These are phyloP conservation scores for Lachancea mirantina DNA, from an alignment of 805 yeast species.

Conservation along the genomic window DNA sequence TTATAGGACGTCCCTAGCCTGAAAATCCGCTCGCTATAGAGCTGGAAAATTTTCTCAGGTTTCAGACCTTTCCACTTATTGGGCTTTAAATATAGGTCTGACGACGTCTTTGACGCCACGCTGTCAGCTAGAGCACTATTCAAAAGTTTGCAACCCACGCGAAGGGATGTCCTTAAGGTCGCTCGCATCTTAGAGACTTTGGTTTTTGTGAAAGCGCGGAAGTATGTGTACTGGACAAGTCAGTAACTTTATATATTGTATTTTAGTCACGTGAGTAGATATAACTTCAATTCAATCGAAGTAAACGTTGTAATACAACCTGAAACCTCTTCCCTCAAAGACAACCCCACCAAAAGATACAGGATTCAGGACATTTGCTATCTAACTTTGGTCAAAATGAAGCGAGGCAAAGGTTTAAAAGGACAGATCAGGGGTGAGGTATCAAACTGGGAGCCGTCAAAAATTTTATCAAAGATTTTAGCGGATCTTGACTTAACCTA, in stretches of 20 bases:
- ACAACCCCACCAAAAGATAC: no score
- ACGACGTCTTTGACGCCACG: no score
- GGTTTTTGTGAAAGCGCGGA: no score
- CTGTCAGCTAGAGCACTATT: background rate
- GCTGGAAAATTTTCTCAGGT: constrained; percentile 51
- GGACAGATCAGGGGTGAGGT: constrained; percentile 24
- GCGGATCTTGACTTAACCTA: constrained; percentile 46
- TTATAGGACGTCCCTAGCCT: constrained; percentile 46
- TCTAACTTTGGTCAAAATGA: constrained; percentile 5
- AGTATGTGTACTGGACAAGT: no score
- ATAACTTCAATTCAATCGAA: constrained; percentile 5
- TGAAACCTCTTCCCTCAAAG: no score
- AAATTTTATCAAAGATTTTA: constrained; percentile 44
- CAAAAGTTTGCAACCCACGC: no score
- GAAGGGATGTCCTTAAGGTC: no score
- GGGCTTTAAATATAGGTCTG: constrained; percentile 48
- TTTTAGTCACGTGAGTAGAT: constrained; percentile 2
- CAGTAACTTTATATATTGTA: no score
- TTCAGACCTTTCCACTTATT: constrained; percentile 65
- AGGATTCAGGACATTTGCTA: no score
- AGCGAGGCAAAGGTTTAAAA: constrained; percentile 25
- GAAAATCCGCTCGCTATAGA: constrained; percentile 53
- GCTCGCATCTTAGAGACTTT: no score
- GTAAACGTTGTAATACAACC: background rate
- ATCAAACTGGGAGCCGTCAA: constrained; percentile 33